Conservation (phyloP, 805 yeast genomes). For the Cyberlindnera misumaiensis region DNA sequence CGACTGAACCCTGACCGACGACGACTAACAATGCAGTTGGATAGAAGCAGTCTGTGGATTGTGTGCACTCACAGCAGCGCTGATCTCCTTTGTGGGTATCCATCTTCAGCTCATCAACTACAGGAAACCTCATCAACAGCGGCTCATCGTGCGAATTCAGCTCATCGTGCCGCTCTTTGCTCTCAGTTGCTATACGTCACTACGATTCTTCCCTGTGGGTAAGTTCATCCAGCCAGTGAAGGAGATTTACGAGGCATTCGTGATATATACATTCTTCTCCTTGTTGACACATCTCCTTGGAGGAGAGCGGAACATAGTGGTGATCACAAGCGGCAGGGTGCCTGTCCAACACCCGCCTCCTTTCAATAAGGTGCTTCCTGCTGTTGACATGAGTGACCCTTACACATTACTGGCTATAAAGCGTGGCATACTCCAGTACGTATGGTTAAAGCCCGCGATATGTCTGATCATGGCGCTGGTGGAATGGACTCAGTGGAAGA, state of each 20-base stretch:
- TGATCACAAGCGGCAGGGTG: constrained; percentile 58
- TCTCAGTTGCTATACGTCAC: constrained; percentile 55
- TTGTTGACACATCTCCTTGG: constrained; percentile 78
- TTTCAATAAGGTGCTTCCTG: constrained; percentile 40
- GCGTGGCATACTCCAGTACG: constrained; percentile 85
- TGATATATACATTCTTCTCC: constrained; percentile 86
- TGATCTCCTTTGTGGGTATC: constrained; percentile 10
- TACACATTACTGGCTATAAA: constrained; percentile 67
- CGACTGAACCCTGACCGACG: not conserved
- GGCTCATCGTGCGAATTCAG: constrained; percentile 76
- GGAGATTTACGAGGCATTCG: constrained; percentile 94
- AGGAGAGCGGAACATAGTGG: constrained; percentile 83
- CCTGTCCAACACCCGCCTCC: constrained; percentile 63
- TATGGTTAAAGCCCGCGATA: constrained; percentile 88
- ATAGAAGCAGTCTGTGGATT: constrained; percentile 7
- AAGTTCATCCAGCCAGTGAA: constrained; percentile 63
- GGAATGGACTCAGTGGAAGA: constrained; percentile 38
- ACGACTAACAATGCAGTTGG: constrained; percentile 6
- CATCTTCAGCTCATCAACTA: constrained; percentile 57
- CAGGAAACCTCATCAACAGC: constrained; percentile 82
- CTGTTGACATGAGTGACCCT: constrained; percentile 83
- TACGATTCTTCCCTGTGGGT: constrained; percentile 39
- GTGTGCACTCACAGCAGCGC: constrained; percentile 7
- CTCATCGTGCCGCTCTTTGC: constrained; percentile 79
- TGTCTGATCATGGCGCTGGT: constrained; percentile 46